Conservation (phyloP, 148 eudicot genomes). For the Diospyros kaki region DNA sequence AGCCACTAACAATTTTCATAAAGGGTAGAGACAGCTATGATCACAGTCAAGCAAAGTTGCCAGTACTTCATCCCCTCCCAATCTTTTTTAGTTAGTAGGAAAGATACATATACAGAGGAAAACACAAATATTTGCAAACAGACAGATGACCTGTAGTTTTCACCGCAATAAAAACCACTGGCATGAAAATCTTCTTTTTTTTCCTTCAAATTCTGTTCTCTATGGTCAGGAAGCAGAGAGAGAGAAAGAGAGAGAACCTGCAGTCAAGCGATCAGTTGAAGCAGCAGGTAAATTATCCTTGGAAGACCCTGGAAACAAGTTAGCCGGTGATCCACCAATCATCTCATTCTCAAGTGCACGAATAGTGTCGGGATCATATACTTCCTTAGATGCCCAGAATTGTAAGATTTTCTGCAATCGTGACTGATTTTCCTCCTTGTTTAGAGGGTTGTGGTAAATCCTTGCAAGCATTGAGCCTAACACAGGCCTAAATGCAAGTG, state of each 20-base stretch:
- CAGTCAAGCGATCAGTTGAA: constrained; percentile 38
- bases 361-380: constrained; percentile 83
- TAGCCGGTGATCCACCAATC: constrained; percentile 61
- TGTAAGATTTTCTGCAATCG: constrained; percentile 89
- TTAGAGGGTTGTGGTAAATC: constrained; percentile 85
- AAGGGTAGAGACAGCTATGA: too few relatives aligned
- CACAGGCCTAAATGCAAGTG: constrained; percentile 93
- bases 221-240: background rate
- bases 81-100: too few relatives aligned
- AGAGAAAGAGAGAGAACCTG: constrained; percentile 28
- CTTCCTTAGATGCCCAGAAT: constrained; percentile 98
- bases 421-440: constrained; percentile 88
- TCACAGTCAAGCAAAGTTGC: too few relatives aligned
- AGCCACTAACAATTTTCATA: too few relatives aligned
- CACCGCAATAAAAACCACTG: background rate
- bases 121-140: too few relatives aligned
- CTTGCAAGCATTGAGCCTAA: constrained; percentile 86
- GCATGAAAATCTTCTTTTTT: background rate
- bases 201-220: background rate
- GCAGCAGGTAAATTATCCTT: constrained; percentile 43
- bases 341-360: constrained; percentile 76
- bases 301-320: constrained; percentile 41
- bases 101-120: too few relatives aligned
- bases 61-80: too few relatives aligned
- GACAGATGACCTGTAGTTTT: background rate